Evolutionary conservation across 257 asterid species (phyloP), one percentile per base, ranked within the genome.

Genomic region (Gentiana straminea): DNA sequence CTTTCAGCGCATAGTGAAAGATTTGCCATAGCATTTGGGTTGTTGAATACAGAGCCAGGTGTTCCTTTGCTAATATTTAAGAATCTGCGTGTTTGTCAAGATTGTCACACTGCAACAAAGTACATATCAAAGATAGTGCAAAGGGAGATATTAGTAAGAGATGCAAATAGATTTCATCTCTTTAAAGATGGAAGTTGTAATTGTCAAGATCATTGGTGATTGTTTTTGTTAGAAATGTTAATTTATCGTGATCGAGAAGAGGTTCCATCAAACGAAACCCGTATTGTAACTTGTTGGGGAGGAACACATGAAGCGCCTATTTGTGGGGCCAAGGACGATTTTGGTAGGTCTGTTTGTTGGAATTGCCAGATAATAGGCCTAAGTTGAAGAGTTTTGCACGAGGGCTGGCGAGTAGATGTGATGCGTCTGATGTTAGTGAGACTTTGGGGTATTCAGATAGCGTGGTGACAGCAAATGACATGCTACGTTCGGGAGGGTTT

Each of bases 31-130:
- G 82, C 82, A 41, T 77, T 75, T 69, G 82, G 79, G 55, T 75
- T 79, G 54, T 66, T 70, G 54, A 74, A 69, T 70, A 76, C 90
- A n/a, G 61, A 72, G 72, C 75, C 76, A 13, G 80, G 81, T 58
- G 49, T 78, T 32, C 78, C 77, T 54, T 70, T 81, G 75, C 69
- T 77, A 71, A 74, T 81, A 57, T 70, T 76, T 86, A 82, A 80
- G 79, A 79, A 81, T 58, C 82, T 81, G 51, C 71, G 80, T 61
- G 85, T 79, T 57, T 79, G 94, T 55, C 83, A 81, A 64, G 84
- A 82, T 70, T 79, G 88, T 71, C 91, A 84, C 64, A 79, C 79
- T 53, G 77, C 73, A 55, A 76, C 82, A 35, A 79, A 79, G 71
- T 74, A 77, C 63, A 70, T 82, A 65, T 82, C 76, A 11, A 80